Conservation (phyloP, 305 asterid species). For the Fraxinus baroniana region DNA sequence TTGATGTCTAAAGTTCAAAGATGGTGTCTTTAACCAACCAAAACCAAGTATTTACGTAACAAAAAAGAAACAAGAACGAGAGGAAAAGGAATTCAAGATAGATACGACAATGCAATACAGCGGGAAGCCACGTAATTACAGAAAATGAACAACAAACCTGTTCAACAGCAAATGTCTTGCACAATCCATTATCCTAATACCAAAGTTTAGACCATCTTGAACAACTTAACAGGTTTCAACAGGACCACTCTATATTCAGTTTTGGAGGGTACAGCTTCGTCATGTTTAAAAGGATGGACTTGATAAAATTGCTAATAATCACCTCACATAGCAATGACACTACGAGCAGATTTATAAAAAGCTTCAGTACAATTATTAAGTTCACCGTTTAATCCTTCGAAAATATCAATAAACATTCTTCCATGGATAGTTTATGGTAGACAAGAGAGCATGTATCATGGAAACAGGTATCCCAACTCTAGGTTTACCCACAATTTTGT, state of each 20-base stretch:
- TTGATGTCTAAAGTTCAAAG: neutral
- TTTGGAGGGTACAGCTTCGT: neutral
- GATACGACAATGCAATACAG: neutral
- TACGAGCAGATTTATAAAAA: neutral
- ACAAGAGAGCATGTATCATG: neutral
- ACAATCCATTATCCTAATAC: neutral
- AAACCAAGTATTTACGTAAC: neutral
- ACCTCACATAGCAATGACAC: neutral
- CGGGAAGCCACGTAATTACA: neutral
- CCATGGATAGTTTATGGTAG: neutral
- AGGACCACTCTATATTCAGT: neutral
- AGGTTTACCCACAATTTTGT: neutral
- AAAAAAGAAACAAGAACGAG: neutral
- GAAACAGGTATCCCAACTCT: neutral
- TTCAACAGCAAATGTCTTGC: neutral
- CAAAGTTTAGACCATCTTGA: neutral
- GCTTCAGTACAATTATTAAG: neutral
- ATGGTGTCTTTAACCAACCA: neutral
- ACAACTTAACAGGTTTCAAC: neutral
- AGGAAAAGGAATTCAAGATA: neutral
- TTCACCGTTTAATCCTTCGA: neutral
- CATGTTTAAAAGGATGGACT: slow-evolving; percentile 8
- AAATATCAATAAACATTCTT: neutral
- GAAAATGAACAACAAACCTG: neutral
- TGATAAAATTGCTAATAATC: neutral